These are phyloP conservation scores for Neofusicoccum sp. DNA, from an alignment of 2,329 filamentous ascomycete genomes.

Conservation along the genomic window DNA sequence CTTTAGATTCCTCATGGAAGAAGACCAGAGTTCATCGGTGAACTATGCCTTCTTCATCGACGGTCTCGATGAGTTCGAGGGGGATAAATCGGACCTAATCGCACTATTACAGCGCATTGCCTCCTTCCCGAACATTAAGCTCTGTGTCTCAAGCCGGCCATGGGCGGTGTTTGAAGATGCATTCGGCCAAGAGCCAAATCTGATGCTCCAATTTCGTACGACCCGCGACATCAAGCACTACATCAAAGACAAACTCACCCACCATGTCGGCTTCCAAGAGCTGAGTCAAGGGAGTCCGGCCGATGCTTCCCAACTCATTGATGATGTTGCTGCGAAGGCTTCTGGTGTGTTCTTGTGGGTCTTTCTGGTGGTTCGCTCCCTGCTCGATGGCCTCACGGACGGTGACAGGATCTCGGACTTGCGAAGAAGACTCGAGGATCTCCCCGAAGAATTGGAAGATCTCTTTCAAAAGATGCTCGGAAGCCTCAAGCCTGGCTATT, in stretches of 20 bases:
- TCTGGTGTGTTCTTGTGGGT: slow-evolving; percentile 17
- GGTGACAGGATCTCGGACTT: slow-evolving; percentile 23
- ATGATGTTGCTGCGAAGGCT: slow-evolving; percentile 1
- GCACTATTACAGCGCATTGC: neutral
- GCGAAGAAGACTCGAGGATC: slow-evolving; percentile 19
- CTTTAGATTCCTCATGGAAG: neutral
- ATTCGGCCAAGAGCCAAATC: slow-evolving; percentile 1
- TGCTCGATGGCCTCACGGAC: slow-evolving; percentile 16
- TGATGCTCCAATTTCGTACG: slow-evolving; percentile 20
- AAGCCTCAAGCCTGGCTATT: slow-evolving; percentile 21
- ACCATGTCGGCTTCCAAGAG: neutral
- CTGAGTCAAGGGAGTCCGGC: neutral
- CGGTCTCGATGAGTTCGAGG: neutral
- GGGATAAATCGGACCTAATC: neutral
- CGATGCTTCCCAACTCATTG: neutral
- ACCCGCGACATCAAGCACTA: slow-evolving; percentile 20
- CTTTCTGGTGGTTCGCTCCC: neutral
- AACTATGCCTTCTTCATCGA: slow-evolving; percentile 1
- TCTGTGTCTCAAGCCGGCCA: slow-evolving; percentile 22
- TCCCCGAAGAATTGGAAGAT: slow-evolving; percentile 25
- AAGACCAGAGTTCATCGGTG: neutral
- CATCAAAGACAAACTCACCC: slow-evolving; percentile 6
- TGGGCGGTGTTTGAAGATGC: slow-evolving; percentile 20
- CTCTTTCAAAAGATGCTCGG: slow-evolving; percentile 24
- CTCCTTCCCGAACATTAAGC: neutral